A percentile compares a stretch with the other conserved stretches of the same genome.
Conservation (phyloP, 1,284 basidiomycete species). For the Cutaneotrichosporon cutaneum region DNA sequence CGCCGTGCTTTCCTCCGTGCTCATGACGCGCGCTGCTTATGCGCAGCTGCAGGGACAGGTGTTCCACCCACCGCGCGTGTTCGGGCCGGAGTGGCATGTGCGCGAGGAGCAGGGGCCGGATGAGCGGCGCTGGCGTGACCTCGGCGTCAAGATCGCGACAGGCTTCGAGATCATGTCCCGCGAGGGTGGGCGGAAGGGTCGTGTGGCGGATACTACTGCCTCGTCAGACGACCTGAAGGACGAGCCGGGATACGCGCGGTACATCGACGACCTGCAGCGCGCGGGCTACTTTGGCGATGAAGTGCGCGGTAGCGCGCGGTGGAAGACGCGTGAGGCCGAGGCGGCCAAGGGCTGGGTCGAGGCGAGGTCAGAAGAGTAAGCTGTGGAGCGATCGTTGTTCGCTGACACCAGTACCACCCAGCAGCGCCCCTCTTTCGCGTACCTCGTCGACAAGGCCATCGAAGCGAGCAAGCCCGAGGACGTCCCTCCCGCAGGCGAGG, state of each 20-base stretch:
- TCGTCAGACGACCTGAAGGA: slow-evolving; percentile 6
- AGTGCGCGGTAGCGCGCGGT: slow-evolving; percentile 69
- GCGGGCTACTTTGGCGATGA: slow-evolving; percentile 75
- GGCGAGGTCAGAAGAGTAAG: slow-evolving; percentile 66
- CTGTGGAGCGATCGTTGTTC: neutral
- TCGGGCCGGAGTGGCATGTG: slow-evolving; percentile 61
- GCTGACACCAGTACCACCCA: slow-evolving; percentile 38
- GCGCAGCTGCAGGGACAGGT: slow-evolving; percentile 87
- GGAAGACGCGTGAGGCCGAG: slow-evolving; percentile 68
- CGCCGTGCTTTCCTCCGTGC: slow-evolving; percentile 62
- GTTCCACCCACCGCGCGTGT: slow-evolving; percentile 86
- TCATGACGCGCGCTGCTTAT: slow-evolving; percentile 84
- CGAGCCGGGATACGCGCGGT: slow-evolving; percentile 51
- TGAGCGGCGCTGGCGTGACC: slow-evolving; percentile 71
- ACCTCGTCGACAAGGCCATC: slow-evolving; percentile 66
- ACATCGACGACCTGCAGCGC: slow-evolving; percentile 64
- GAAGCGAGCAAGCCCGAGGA: slow-evolving; percentile 24
- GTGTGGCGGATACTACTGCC: slow-evolving; percentile 42
- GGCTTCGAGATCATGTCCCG: slow-evolving; percentile 90
- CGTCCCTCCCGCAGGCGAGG: slow-evolving; percentile 22
- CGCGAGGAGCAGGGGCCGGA: slow-evolving; percentile 56
- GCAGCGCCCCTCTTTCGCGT: slow-evolving; percentile 68
- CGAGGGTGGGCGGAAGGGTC: slow-evolving; percentile 67
- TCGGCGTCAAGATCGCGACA: slow-evolving; percentile 89
- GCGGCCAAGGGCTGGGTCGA: slow-evolving; percentile 68